Conservation (phyloP, 768 basidiomycete species). For the Hydnum rufescens region DNA sequence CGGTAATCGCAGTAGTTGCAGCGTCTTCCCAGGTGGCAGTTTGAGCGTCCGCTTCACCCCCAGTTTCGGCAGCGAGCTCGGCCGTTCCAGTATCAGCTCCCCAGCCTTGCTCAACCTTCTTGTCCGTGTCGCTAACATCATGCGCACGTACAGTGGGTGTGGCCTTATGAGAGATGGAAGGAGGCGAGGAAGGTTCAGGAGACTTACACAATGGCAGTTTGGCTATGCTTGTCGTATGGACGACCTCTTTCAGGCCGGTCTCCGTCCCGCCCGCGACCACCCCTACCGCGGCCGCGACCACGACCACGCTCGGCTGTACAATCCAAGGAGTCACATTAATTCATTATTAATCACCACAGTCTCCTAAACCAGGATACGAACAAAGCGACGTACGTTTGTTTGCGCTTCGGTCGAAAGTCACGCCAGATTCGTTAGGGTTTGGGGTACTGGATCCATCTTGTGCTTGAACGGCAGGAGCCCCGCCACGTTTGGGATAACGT, state of each 20-base stretch:
- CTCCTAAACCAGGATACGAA: slow-evolving; percentile 10
- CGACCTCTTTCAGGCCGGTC: slow-evolving; percentile 38
- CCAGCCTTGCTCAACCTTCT: slow-evolving; percentile 90
- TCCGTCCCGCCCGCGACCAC: slow-evolving; percentile 25
- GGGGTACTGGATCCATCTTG: slow-evolving; percentile 22
- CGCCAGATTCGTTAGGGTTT: slow-evolving; percentile 17
- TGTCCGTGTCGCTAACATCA: slow-evolving; percentile 61
- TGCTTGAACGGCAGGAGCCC: slow-evolving; percentile 21
- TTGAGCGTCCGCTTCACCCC: slow-evolving; percentile 46
- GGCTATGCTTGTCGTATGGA: slow-evolving; percentile 69
- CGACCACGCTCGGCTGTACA: slow-evolving; percentile 28
- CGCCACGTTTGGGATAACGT: slow-evolving; percentile 49
- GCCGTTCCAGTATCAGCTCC: slow-evolving; percentile 75
- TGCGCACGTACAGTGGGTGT: not conserved
- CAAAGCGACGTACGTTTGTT: slow-evolving; percentile 1
- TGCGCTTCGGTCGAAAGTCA: slow-evolving; percentile 15
- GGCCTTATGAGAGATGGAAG: not conserved
- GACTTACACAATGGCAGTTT: slow-evolving; percentile 42
- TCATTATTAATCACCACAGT: not conserved
- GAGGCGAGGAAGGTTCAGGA: not conserved
- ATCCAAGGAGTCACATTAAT: slow-evolving; percentile 11
- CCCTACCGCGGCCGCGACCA: slow-evolving; percentile 21
- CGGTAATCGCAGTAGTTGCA: slow-evolving; percentile 11
- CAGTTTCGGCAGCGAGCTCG: slow-evolving; percentile 66
- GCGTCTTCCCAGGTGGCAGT: not conserved